Evolutionary conservation across 371 early-diverging fungal species (phyloP), one percentile per base, ranked within the genome.

Genomic region (Sporodiniella umbellata): DNA sequence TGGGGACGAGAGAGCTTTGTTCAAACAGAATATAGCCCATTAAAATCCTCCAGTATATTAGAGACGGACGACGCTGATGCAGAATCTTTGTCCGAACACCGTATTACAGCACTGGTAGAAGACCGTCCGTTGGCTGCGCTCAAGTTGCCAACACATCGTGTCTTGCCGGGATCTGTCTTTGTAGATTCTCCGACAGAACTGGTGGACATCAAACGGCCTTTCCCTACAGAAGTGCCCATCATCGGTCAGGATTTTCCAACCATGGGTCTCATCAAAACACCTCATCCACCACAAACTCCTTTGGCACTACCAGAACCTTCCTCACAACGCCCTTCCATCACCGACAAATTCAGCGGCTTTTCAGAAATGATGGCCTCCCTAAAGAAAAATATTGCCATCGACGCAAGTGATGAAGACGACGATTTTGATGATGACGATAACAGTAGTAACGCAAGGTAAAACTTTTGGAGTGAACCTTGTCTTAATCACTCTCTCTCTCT

Each of bases 301-400:
- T 31, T 4, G 6, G 33, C 11, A 31, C 21, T 30, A 15, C 47
- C 25, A 38, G 8, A 8, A 11, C 39, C 31, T 33, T 33, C n/a
- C n/a, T n/a, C n/a, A n/a, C n/a, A 8, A 11, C n/a, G 2, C 42
- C 6, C 56, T 45, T 39, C 12, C 48, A 22, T 48, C 74, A 0
- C 62, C 69, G 1, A 66, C 63, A 3, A 63, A 68, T 6, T 47
- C 58, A 4, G 60, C 66, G 72, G 69, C 38, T 64, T 75, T 33
- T 71, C 72, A 19, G 75, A 67, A 25, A 75, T 69, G 26, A 42
- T 71, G 28, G 70, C 72, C 1, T 64, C 56, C 38, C 69, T 75
- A 11, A 66, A 67, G 45, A 75, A 72, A 45, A 75, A 71, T 19
- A 70, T 65, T 35, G 18, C 67, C 30, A 66, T 66, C 30, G 33